Conservation (phyloP, 2,329 filamentous ascomycete genomes). For the Beauveria varroae region DNA sequence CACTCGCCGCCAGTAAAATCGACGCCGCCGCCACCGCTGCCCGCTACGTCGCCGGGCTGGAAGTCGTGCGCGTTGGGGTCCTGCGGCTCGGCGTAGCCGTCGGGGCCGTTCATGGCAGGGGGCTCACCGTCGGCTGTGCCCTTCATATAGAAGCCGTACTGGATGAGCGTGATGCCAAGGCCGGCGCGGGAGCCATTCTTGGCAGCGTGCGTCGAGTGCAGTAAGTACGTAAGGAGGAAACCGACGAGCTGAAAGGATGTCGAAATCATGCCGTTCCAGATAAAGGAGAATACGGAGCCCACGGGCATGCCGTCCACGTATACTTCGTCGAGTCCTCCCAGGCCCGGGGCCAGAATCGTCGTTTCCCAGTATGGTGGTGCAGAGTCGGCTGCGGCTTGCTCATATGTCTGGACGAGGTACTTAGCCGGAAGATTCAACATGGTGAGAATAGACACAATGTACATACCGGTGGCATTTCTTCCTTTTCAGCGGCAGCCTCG, state of each 20-base stretch:
- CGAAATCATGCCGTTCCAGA: slow-evolving; percentile 94
- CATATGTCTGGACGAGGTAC: slow-evolving; percentile 65
- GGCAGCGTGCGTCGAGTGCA: slow-evolving; percentile 95
- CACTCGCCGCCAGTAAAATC: slow-evolving; percentile 72
- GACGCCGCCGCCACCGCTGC: slow-evolving; percentile 38
- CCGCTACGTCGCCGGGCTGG: slow-evolving; percentile 60
- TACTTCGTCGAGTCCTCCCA: slow-evolving; percentile 86
- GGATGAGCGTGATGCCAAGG: slow-evolving; percentile 88
- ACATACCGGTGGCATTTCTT: slow-evolving; percentile 89
- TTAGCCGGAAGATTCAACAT: neutral
- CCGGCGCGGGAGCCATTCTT: slow-evolving; percentile 96
- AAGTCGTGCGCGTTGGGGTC: slow-evolving; percentile 91
- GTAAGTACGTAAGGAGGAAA: slow-evolving; percentile 93
- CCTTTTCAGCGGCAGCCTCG: slow-evolving; percentile 58
- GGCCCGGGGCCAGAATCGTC: slow-evolving; percentile 87
- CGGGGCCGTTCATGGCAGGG: slow-evolving; percentile 40
- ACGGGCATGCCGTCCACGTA: slow-evolving; percentile 95
- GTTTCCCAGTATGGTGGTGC: slow-evolving; percentile 99
- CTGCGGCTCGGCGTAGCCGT: slow-evolving; percentile 60
- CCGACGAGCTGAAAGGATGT: slow-evolving; percentile 96
- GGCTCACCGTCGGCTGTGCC: slow-evolving; percentile 40
- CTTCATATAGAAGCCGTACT: slow-evolving; percentile 96
- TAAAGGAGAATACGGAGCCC: slow-evolving; percentile 76
- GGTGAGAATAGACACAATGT: neutral
- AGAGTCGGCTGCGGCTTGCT: slow-evolving; percentile 93